Percentiles rank a stretch among this genome's conserved stretches.
Conservation (phyloP, 805 yeast species). For the Maudiozyma turicensis region DNA sequence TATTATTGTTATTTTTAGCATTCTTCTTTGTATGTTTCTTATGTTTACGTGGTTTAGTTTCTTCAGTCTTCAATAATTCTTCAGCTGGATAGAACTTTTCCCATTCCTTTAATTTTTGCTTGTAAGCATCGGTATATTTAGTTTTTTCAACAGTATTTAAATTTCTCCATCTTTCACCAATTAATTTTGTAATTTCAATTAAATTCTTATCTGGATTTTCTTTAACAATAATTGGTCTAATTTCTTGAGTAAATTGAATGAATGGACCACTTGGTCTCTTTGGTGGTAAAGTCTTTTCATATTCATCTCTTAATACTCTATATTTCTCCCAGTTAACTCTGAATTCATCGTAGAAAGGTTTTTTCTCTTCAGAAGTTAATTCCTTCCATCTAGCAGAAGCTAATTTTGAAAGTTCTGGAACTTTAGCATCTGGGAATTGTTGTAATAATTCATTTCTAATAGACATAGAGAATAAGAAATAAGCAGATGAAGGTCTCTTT, state of each 20-base stretch:
- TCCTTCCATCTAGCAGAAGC: constrained; percentile 91
- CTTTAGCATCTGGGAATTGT: constrained; percentile 29
- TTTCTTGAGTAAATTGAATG: constrained; percentile 28
- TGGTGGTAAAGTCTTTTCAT: constrained; percentile 30
- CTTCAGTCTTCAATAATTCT: constrained; percentile 5
- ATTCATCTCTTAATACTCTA: constrained; percentile 28
- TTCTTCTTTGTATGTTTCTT: constrained; percentile 2
- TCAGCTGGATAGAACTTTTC: constrained; percentile 29
- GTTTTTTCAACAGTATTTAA: constrained; percentile 22
- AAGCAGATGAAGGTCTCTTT: constrained; percentile 32
- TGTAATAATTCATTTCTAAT: constrained; percentile 25
- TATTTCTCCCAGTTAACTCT: constrained; percentile 30
- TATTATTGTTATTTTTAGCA: not conserved
- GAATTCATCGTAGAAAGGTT: constrained; percentile 59
- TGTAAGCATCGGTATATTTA: constrained; percentile 29
- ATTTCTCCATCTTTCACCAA: constrained; percentile 28
- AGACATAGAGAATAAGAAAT: constrained; percentile 29
- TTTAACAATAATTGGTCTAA: constrained; percentile 25
- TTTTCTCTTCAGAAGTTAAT: constrained; percentile 62
- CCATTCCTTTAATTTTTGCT: constrained; percentile 31
- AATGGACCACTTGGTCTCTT: constrained; percentile 33
- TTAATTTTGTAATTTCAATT: constrained; percentile 28
- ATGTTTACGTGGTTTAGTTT: constrained; percentile 4
- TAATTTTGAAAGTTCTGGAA: constrained; percentile 41
- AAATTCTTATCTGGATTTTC: constrained; percentile 28